phyloP scores from a whole-genome alignment of 495 filamentous ascomycete genomes.

The Penicillium chermesinum region DNA sequence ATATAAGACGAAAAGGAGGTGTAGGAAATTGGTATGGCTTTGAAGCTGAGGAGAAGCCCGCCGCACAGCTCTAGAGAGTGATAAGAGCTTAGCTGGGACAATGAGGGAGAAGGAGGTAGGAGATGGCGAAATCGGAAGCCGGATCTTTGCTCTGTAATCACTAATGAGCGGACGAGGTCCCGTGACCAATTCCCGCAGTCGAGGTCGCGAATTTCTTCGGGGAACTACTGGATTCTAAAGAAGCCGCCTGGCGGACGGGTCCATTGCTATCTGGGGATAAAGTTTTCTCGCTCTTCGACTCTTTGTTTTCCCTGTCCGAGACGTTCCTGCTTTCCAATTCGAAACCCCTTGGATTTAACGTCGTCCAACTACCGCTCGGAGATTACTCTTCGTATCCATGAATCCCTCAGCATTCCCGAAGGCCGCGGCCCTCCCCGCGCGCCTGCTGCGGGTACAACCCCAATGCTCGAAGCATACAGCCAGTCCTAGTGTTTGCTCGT shows the following conservation, averaged over 20 bases:
- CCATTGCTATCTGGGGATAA: background rate
- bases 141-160: slow-evolving; percentile 11
- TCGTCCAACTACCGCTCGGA: slow-evolving; percentile 12
- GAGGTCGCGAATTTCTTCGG: slow-evolving; percentile 1
- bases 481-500: slow-evolving; percentile 14
- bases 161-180: background rate
- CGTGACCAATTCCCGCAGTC: background rate
- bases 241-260: background rate
- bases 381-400: slow-evolving; percentile 28
- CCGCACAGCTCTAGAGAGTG: slow-evolving; percentile 16
- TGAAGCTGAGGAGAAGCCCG: slow-evolving; percentile 8
- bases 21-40: slow-evolving; percentile 2
- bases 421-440: slow-evolving; percentile 42
- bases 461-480: slow-evolving; percentile 33
- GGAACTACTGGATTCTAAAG: background rate
- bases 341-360: background rate
- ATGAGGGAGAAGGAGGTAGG: slow-evolving; percentile 6
- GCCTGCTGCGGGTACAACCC: slow-evolving; percentile 37
- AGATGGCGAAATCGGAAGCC: slow-evolving; percentile 19
- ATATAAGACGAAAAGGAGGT: slow-evolving; percentile 1
- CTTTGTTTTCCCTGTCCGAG: slow-evolving; percentile 5
- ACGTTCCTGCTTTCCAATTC: background rate
- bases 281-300: slow-evolving; percentile 7
- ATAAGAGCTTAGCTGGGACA: slow-evolving; percentile 1
- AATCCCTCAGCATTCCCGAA: slow-evolving; percentile 43